phyloP scores from a whole-genome alignment of 768 basidiomycete genomes.

The Rhizopogon sp. region DNA sequence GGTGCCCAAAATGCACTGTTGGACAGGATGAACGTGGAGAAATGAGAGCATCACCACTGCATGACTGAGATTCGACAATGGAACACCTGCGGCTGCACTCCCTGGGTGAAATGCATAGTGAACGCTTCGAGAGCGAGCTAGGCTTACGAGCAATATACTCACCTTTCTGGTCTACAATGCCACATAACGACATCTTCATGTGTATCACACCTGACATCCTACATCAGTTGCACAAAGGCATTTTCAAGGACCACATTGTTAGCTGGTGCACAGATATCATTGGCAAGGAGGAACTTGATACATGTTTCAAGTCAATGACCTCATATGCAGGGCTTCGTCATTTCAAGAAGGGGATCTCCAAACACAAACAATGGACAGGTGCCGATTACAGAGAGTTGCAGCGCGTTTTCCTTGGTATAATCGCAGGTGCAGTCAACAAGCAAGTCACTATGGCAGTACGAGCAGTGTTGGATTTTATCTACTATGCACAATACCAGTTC shows the following conservation, averaged over 20 bases:
- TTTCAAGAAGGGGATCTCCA: conserved; percentile 26
- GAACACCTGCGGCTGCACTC: not conserved
- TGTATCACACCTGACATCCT: conserved; percentile 35
- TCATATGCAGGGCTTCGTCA: conserved; percentile 20
- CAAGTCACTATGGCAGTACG: conserved; percentile 18
- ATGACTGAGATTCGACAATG: not conserved
- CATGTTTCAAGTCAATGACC: conserved; percentile 26
- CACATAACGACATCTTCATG: conserved; percentile 32
- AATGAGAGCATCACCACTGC: not conserved
- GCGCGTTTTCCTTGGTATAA: conserved; percentile 20
- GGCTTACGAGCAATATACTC: conserved; percentile 4
- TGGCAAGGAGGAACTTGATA: conserved; percentile 31
- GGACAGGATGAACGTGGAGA: not conserved
- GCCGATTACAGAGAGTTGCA: conserved; percentile 26
- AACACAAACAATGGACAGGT: conserved; percentile 26
- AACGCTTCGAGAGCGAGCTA: conserved; percentile 3
- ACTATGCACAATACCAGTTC: conserved; percentile 4
- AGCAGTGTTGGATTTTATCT: conserved; percentile 19
- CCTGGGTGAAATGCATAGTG: not conserved
- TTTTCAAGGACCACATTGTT: conserved; percentile 30
- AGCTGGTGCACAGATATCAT: conserved; percentile 17
- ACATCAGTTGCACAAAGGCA: conserved; percentile 43
- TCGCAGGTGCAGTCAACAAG: conserved; percentile 15
- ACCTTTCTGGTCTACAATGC: conserved; percentile 39
- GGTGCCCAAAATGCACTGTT: conserved; percentile 18